phyloP scores from a whole-genome alignment of 305 asterid genomes.

The Fraxinus angustifolia region DNA sequence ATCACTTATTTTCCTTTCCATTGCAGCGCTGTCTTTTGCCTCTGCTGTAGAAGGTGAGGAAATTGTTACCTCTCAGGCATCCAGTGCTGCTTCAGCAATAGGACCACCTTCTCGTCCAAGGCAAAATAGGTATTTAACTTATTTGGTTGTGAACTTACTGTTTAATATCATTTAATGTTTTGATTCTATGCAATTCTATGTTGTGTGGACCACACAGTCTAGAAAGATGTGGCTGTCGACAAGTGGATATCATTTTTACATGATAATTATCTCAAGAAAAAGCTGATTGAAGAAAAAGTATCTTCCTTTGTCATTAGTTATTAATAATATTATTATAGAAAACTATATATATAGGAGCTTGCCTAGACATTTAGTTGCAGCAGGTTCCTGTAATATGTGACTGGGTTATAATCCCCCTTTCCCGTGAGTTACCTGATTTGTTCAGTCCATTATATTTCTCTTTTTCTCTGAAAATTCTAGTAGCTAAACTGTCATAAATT shows the following conservation, averaged over 20 bases:
- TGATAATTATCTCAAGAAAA: neutral
- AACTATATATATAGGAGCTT: neutral
- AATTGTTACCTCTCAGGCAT: slow-evolving; percentile 44
- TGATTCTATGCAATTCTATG: neutral
- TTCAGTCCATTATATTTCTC: neutral
- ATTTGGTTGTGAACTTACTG: neutral
- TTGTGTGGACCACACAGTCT: neutral
- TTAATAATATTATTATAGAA: neutral
- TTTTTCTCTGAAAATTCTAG: neutral
- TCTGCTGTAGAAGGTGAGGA: slow-evolving; percentile 70
- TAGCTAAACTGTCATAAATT: neutral
- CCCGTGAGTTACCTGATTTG: neutral
- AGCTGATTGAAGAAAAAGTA: neutral
- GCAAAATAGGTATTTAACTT: slow-evolving; percentile 59
- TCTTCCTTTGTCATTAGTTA: neutral
- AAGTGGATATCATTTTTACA: neutral
- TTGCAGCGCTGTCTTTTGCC: slow-evolving; percentile 53
- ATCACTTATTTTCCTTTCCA: slow-evolving; percentile 14
- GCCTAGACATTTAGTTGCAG: neutral
- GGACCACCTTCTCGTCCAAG: slow-evolving; percentile 56
- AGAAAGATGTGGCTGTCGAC: neutral
- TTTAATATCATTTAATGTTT: neutral
- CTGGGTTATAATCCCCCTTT: neutral
- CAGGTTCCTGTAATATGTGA: neutral
- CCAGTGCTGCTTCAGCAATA: slow-evolving; percentile 33